Percentiles rank a stretch among this genome's conserved stretches.
phyloP scores from a whole-genome alignment of 2,329 filamentous ascomycete genomes.

The Aspergillus piperis region DNA sequence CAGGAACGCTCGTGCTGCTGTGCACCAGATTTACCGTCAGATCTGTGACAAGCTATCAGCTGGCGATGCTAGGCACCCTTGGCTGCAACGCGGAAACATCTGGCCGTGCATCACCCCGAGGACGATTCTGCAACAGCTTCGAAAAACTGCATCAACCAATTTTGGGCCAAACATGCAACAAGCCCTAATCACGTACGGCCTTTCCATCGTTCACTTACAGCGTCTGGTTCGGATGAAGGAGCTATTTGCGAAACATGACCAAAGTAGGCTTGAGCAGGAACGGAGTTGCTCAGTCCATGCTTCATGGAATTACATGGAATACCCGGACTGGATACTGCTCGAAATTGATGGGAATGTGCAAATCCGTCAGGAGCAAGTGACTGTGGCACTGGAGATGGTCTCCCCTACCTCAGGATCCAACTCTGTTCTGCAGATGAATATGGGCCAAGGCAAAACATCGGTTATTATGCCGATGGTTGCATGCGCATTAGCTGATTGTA shows the following conservation, averaged over 20 bases:
- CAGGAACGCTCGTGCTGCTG: no score
- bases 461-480: slow-evolving; percentile 70
- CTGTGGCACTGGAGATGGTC: slow-evolving; percentile 64
- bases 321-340: slow-evolving; percentile 65
- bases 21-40: slow-evolving; percentile 7
- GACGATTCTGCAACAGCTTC: slow-evolving; percentile 48
- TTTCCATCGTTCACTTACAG: slow-evolving; percentile 46
- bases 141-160: no score
- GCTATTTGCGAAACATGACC: slow-evolving; percentile 32
- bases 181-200: slow-evolving; percentile 42
- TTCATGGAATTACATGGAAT: slow-evolving; percentile 49
- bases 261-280: slow-evolving; percentile 34
- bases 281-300: no score
- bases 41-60: slow-evolving; percentile 24
- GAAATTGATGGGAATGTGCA: slow-evolving; percentile 67
- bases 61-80: slow-evolving; percentile 33
- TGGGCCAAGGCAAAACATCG: slow-evolving; percentile 70
- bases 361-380: slow-evolving; percentile 62
- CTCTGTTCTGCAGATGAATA: slow-evolving; percentile 66
- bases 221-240: slow-evolving; percentile 47
- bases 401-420: slow-evolving; percentile 54
- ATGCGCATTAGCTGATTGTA: slow-evolving; percentile 53
- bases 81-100: slow-evolving; percentile 45
- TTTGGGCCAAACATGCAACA: slow-evolving; percentile 40
- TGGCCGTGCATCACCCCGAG: slow-evolving; percentile 47